A percentile compares a stretch with the other conserved stretches of the same genome.
Conservation (phyloP, 805 yeast genomes). For the Candida parachauliodes region DNA sequence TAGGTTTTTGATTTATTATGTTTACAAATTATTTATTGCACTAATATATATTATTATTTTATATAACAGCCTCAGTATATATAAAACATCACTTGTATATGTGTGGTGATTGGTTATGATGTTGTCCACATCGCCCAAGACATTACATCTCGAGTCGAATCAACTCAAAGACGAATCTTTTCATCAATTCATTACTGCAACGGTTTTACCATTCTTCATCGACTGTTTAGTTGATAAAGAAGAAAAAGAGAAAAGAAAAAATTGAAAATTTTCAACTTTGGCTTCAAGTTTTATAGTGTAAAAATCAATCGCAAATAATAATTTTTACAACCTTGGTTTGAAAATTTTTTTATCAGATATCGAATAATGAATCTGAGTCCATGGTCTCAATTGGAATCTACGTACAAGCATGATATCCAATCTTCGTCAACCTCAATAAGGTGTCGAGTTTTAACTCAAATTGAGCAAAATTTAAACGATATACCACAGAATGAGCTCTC, state of each 20-base stretch:
- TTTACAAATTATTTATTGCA: too few species aligned
- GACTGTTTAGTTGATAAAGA: constrained; percentile 57
- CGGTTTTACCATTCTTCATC: constrained; percentile 49
- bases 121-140: constrained; percentile 52
- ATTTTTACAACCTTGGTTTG: too few species aligned
- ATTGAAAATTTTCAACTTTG: neutral
- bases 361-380: constrained; percentile 2
- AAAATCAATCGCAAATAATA: too few species aligned
- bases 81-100: constrained; percentile 35
- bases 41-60: neutral
- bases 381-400: constrained; percentile 24
- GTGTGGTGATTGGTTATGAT: constrained; percentile 51
- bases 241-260: constrained; percentile 22
- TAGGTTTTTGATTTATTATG: too few species aligned
- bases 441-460: constrained; percentile 28
- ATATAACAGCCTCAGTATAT: constrained; percentile 34
- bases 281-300: neutral
- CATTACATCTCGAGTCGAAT: constrained; percentile 12
- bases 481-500: constrained; percentile 17
- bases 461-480: constrained; percentile 23
- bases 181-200: constrained; percentile 26
- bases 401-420: constrained; percentile 18
- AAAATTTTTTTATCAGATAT: too few species aligned
- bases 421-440: constrained; percentile 37
- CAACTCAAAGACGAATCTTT: constrained; percentile 4